Evolutionary conservation across 768 basidiomycete species (phyloP).

Genomic region (Pilatotrama ljubarskyi): DNA sequence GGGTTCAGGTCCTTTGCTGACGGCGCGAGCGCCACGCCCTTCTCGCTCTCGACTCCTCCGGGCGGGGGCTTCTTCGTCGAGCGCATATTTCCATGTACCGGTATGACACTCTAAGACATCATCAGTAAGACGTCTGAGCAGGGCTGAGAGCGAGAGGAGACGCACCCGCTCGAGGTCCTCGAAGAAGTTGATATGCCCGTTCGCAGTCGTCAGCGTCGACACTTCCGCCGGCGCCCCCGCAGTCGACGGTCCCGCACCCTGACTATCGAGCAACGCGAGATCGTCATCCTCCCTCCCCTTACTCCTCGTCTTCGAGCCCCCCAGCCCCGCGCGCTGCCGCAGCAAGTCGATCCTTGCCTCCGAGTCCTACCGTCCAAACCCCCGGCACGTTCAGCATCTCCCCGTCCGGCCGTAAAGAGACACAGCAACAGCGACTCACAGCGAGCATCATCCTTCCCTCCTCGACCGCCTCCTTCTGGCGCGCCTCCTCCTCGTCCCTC

Average conservation of each 20-base stretch:
- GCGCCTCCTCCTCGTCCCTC: conserved; percentile 81
- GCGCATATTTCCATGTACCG: conserved; percentile 41
- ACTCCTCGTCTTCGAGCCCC: conserved; percentile 16
- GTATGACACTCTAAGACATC: background rate
- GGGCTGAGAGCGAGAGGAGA: background rate
- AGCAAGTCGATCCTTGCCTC: conserved; percentile 74
- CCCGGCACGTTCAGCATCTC: background rate
- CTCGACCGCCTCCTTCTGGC: conserved; percentile 61
- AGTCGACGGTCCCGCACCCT: background rate
- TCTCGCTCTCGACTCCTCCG: conserved; percentile 47
- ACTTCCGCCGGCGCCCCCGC: conserved; percentile 23
- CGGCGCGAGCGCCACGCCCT: conserved; percentile 73
- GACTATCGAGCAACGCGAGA: conserved; percentile 23
- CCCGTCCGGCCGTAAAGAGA: background rate
- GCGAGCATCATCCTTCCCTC: conserved; percentile 74
- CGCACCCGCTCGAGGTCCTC: conserved; percentile 76
- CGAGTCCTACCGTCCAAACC: conserved; percentile 56
- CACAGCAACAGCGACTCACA: conserved; percentile 39
- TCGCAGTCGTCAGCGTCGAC: conserved; percentile 43
- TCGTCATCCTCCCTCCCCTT: conserved; percentile 35
- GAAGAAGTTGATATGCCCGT: conserved; percentile 82
- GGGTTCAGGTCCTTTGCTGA: conserved; percentile 75
- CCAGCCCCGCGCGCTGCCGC: conserved; percentile 57
- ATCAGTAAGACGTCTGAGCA: conserved; percentile 3
- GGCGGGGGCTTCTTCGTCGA: conserved; percentile 40